These are phyloP conservation scores for Epipyxis sp. DNA, from an alignment of 108 stramenopile genomes.

Conservation along the genomic window DNA sequence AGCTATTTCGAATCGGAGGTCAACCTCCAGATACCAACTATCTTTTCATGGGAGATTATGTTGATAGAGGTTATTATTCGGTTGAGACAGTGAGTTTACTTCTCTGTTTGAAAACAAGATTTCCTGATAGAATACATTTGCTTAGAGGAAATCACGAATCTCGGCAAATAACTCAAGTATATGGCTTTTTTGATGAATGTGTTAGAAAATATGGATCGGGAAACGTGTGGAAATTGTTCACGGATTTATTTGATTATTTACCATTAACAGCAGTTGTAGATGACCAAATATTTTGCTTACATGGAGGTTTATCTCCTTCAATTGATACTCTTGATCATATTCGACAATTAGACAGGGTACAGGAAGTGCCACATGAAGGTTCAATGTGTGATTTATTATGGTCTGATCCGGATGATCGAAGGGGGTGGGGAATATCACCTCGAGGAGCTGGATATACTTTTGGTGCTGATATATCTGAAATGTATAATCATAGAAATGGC, in stretches of 20 bases:
- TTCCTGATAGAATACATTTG: constrained; percentile 84
- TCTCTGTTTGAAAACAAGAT: constrained; percentile 89
- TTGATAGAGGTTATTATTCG: constrained; percentile 95
- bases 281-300: constrained; percentile 79
- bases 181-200: constrained; percentile 99
- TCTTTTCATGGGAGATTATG: constrained; percentile 98
- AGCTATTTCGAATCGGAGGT: constrained; percentile 75
- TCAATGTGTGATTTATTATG: constrained; percentile 99
- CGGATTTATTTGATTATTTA: constrained; percentile 91
- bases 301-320: constrained; percentile 88
- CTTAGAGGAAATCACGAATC: constrained; percentile 70
- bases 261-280: constrained; percentile 89
- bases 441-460: constrained; percentile 89
- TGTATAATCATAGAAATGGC: constrained; percentile 83
- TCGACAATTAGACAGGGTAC: constrained; percentile 87
- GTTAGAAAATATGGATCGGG: constrained; percentile 94
- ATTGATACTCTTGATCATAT: constrained; percentile 85
- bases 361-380: constrained; percentile 99
- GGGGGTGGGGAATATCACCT: constrained; percentile 80
- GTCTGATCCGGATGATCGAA: constrained; percentile 96
- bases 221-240: constrained; percentile 91
- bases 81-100: constrained; percentile 91
- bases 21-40: constrained; percentile 94
- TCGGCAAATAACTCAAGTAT: constrained; percentile 63
- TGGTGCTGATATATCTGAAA: constrained; percentile 86